phyloP scores from a whole-genome alignment of 495 filamentous ascomycete species.

The Trichoderma gamsii region DNA sequence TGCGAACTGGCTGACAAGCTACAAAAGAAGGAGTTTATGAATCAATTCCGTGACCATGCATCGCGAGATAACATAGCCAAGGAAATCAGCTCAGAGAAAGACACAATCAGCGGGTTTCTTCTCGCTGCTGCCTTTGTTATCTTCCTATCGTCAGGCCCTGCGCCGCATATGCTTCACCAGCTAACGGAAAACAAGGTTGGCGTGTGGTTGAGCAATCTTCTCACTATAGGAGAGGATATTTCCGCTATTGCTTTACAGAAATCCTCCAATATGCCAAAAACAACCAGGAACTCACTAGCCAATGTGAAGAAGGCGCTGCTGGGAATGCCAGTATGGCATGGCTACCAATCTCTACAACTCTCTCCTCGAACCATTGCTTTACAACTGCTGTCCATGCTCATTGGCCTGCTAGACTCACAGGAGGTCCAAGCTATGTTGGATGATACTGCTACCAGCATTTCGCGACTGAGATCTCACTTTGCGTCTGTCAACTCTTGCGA shows the following conservation, averaged over 20 bases:
- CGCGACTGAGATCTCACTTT: background rate
- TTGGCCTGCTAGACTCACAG: constrained; percentile 27
- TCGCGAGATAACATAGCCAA: constrained; percentile 61
- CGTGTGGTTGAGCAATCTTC: constrained; percentile 45
- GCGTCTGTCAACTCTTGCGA: background rate
- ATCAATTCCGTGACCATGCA: constrained; percentile 71
- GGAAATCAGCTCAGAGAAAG: constrained; percentile 45
- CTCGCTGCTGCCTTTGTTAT: constrained; percentile 50
- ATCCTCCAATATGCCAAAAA: constrained; percentile 62
- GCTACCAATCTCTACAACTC: constrained; percentile 42
- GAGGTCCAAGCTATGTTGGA: background rate
- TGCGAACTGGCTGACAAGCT: constrained; percentile 71
- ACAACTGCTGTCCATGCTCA: constrained; percentile 56
- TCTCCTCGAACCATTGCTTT: constrained; percentile 60
- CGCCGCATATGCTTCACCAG: constrained; percentile 44
- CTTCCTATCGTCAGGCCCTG: constrained; percentile 47
- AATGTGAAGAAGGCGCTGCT: constrained; percentile 45
- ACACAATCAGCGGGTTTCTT: constrained; percentile 53
- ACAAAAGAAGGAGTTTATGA: constrained; percentile 55
- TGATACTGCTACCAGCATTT: background rate
- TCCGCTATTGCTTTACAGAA: constrained; percentile 51
- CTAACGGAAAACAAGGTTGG: constrained; percentile 45
- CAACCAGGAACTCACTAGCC: constrained; percentile 47
- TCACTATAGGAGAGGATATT: constrained; percentile 50
- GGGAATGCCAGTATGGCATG: constrained; percentile 51